Conservation (phyloP, 305 asterid species). For the Solanum hybrid region DNA sequence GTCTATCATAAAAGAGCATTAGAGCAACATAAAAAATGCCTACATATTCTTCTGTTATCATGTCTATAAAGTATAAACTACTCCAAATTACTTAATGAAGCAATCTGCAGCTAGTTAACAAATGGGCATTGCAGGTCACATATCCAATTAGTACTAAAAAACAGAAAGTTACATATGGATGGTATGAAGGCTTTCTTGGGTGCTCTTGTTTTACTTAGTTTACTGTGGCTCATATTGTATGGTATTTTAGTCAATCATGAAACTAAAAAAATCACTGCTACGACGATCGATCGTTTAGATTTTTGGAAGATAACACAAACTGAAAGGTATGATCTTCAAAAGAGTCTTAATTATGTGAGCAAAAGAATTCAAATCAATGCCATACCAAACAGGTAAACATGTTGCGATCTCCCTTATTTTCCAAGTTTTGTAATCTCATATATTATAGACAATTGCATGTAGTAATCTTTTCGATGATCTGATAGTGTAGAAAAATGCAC, state of each 20-base stretch:
- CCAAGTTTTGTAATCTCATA: background rate
- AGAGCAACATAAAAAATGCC: background rate
- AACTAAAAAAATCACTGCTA: background rate
- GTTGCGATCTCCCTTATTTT: background rate
- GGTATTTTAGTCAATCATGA: constrained; percentile 22
- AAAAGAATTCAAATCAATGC: constrained; percentile 69
- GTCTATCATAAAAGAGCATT: background rate
- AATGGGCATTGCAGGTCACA: background rate
- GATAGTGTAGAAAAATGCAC: background rate
- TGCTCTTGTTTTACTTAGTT: constrained; percentile 29
- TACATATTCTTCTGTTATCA: background rate
- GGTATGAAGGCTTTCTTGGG: constrained; percentile 6
- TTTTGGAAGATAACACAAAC: constrained; percentile 16
- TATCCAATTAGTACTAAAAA: background rate
- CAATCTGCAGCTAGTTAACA: background rate
- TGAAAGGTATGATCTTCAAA: constrained; percentile 18
- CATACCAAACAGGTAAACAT: constrained; percentile 37
- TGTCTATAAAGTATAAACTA: background rate
- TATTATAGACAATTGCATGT: background rate
- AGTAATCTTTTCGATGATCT: background rate
- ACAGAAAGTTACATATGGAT: constrained; percentile 2
- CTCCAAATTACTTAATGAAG: background rate
- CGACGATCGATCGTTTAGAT: constrained; percentile 16
- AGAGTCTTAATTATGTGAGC: constrained; percentile 34
- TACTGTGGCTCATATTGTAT: constrained; percentile 32